phyloP scores from a whole-genome alignment of 2,329 filamentous ascomycete genomes.

The Ophiocordyceps robertsii region DNA sequence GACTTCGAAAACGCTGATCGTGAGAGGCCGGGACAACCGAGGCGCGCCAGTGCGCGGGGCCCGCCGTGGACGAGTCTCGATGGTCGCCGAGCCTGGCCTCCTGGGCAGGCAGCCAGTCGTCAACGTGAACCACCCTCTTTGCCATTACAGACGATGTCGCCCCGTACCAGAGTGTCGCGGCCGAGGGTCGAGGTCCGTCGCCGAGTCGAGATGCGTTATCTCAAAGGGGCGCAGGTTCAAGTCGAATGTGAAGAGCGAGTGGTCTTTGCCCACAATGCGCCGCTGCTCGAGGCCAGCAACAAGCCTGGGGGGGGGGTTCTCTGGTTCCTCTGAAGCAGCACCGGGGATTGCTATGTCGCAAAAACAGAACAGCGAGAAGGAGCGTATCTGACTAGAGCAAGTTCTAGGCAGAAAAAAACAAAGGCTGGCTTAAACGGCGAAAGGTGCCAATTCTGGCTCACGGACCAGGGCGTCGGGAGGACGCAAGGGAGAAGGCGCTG shows the following conservation, averaged over 20 bases:
- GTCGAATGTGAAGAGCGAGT: too few species aligned
- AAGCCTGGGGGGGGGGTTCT: too few species aligned
- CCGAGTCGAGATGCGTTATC: too few species aligned
- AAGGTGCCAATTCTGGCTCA: background rate
- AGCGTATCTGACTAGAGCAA: background rate
- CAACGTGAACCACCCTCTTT: constrained; percentile 23
- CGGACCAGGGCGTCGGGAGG: background rate
- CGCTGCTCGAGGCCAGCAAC: too few species aligned
- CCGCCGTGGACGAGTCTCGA: background rate
- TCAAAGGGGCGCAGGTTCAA: too few species aligned
- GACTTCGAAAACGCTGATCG: constrained; percentile 30
- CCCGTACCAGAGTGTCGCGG: too few species aligned
- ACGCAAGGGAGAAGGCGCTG: background rate
- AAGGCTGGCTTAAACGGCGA: background rate
- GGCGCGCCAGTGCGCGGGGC: constrained; percentile 1
- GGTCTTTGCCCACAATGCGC: too few species aligned
- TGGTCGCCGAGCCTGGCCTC: constrained; percentile 31
- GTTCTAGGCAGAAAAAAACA: background rate
- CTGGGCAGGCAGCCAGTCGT: constrained; percentile 28
- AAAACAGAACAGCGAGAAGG: background rate
- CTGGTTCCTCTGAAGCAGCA: background rate
- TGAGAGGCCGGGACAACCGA: constrained; percentile 10
- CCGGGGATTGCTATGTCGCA: background rate
- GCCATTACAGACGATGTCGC: constrained; percentile 11
- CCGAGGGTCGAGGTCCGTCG: too few species aligned